Percentiles rank a stretch among this genome's conserved stretches.
Evolutionary conservation across 2,329 filamentous ascomycete genomes (phyloP).

Genomic region (Sporothrix globosa): DNA sequence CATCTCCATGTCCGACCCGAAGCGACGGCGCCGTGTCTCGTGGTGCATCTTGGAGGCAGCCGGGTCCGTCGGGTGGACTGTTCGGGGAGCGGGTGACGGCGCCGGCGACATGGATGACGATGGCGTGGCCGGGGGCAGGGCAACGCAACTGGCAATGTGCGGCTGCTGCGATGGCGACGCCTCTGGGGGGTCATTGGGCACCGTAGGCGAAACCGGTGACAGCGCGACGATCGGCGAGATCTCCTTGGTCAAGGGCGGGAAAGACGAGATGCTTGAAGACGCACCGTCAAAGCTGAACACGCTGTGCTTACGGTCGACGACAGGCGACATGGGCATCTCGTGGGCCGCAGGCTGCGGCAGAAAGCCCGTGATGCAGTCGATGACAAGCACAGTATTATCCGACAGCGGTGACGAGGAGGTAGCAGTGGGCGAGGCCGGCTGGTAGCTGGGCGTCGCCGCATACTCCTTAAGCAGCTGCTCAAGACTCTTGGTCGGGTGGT

Average conservation of each 20-base stretch:
- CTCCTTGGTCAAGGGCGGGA: constrained; percentile 35
- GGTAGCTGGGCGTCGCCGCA: constrained; percentile 42
- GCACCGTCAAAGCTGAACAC: constrained; percentile 36
- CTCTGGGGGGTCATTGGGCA: background rate
- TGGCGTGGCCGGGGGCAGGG: background rate
- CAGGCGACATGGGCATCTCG: constrained; percentile 55
- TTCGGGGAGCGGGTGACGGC: background rate
- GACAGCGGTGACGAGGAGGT: background rate
- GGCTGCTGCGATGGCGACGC: background rate
- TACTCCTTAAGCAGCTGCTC: constrained; percentile 51
- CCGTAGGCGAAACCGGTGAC: constrained; percentile 11
- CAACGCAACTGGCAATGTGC: constrained; percentile 14
- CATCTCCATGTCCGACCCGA: constrained; percentile 69
- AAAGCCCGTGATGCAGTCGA: constrained; percentile 65
- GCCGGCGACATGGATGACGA: background rate
- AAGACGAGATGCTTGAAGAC: constrained; percentile 27
- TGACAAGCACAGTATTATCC: constrained; percentile 55
- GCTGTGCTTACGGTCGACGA: constrained; percentile 45
- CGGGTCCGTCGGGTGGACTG: background rate
- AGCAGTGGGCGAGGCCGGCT: constrained; percentile 41
- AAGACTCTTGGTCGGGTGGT: constrained; percentile 51
- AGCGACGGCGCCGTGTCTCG: constrained; percentile 60
- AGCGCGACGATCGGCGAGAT: constrained; percentile 35
- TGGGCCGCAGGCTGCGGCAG: constrained; percentile 48
- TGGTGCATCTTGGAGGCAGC: constrained; percentile 57